Evolutionary conservation across 164 flowering plant genomes (phyloP).

Genomic region (Tetracentron sinense): DNA sequence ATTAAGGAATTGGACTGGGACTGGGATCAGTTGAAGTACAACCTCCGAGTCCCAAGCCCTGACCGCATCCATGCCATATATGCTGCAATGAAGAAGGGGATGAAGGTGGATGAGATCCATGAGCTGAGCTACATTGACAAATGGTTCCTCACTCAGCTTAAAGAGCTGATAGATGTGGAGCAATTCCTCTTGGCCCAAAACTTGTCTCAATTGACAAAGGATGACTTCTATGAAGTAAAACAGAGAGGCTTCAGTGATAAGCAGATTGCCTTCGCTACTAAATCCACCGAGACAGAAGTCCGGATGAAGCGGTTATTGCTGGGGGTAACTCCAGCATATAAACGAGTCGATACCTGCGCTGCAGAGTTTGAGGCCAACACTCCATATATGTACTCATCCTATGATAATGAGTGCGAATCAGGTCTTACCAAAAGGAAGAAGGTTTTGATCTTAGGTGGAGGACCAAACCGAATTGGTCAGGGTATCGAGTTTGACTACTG

Average conservation of each 20-base stretch:
- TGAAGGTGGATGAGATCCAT: conserved; percentile 83
- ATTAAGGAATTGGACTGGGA: conserved; percentile 84
- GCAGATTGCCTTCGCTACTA: conserved; percentile 90
- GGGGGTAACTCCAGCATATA: conserved; percentile 79
- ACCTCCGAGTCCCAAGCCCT: conserved; percentile 84
- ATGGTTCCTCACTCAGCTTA: conserved; percentile 93
- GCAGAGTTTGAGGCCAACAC: conserved; percentile 99
- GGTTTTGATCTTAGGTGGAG: conserved; percentile 95
- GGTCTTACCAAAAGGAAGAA: conserved; percentile 77
- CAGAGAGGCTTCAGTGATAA: conserved; percentile 91
- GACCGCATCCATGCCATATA: conserved; percentile 85
- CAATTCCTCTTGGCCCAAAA: conserved; percentile 48
- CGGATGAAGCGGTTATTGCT: conserved; percentile 60
- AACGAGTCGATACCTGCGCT: conserved; percentile 97
- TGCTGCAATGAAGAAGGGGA: conserved; percentile 93
- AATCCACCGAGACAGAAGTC: conserved; percentile 71
- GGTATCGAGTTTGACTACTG: conserved; percentile 99
- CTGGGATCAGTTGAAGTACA: conserved; percentile 81
- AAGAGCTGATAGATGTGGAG: conserved; percentile 84
- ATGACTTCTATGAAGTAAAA: conserved; percentile 79
- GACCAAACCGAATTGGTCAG: conserved; percentile 97
- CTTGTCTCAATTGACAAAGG: conserved; percentile 56
- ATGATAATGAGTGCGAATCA: conserved; percentile 91
- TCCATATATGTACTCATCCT: conserved; percentile 95
- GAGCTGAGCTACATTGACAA: conserved; percentile 74